Evolutionary conservation across 2,329 filamentous ascomycete genomes (phyloP), one percentile per base, ranked within the genome.

Genomic region (Cladophialophora chaetospira): DNA sequence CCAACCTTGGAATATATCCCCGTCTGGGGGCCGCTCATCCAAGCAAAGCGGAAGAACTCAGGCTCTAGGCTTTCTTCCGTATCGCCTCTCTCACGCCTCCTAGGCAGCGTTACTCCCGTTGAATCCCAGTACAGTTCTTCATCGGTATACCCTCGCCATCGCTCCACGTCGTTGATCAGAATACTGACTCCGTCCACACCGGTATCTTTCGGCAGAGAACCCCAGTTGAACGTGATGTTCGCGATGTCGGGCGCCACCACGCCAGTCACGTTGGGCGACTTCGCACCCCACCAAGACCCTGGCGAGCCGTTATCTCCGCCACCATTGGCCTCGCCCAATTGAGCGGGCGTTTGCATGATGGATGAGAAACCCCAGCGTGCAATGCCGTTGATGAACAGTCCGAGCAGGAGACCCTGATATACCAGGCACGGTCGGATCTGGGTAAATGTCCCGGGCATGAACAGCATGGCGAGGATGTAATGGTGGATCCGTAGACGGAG

Each of bases 281-380:
- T 72, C 2, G 72, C 67, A 9, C 74, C 72, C 68, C 75, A 73
- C 68, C 75, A 73, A 65, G 73, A 69, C 19, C 50, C 50, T 9
- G 38, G 38, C 44, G 75, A 76, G 55, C 75, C 73, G 25, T 67
- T 65, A 36, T 71, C 68, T 11, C 77, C 72, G 5, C 80, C 49
- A 73, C 73, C 45, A 67, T 70, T 55, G 68, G 77, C 44, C 73
- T 81, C 78, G 8, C 82, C 79, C 21, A 99, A 75, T 0, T 86
- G 85, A 0, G 73, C 80, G 0, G 89, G 84, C 0, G 94, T 97
- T 73, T 99, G 87, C 13, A 99, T 81, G 44, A 99, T 84, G 1
- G 88, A 82, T 60, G 91, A 92, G 71, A 96, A 99, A 0, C 92
- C 92, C 94, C 94, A 97, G 40, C 93, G 83, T 3, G 92, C 93